These are phyloP conservation scores for Colletotrichum sansevieriae DNA, from an alignment of 2,329 filamentous ascomycete genomes.

Conservation along the genomic window DNA sequence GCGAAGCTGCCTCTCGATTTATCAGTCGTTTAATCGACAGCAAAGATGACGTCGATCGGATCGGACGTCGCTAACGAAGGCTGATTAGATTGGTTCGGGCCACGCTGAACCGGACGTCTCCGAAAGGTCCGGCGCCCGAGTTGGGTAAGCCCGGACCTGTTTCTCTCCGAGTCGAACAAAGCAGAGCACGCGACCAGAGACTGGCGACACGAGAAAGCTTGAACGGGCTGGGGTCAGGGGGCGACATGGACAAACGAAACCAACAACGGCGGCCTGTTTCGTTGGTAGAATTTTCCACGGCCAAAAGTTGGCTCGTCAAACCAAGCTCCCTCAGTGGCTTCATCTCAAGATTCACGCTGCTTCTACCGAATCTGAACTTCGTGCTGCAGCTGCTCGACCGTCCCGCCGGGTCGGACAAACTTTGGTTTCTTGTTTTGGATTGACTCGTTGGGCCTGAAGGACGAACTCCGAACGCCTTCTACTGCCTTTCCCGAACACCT, in stretches of 20 bases:
- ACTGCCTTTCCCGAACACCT: neutral
- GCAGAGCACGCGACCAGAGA: too few species aligned
- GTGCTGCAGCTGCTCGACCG: slow-evolving; percentile 11
- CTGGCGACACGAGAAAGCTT: too few species aligned
- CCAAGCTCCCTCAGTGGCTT: neutral
- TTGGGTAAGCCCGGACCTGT: slow-evolving; percentile 3
- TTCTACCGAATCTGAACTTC: slow-evolving; percentile 20
- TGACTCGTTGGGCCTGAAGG: neutral
- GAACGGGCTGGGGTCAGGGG: too few species aligned
- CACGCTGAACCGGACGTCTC: slow-evolving; percentile 4
- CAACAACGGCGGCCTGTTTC: too few species aligned
- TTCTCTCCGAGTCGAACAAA: too few species aligned
- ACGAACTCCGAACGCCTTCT: neutral
- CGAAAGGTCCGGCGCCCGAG: slow-evolving; percentile 1
- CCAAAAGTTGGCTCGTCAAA: too few species aligned
- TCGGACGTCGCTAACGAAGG: slow-evolving; percentile 10
- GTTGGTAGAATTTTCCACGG: too few species aligned
- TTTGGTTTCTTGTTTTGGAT: neutral
- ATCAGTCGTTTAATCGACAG: neutral
- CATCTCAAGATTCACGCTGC: slow-evolving; percentile 3
- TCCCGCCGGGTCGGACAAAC: slow-evolving; percentile 2
- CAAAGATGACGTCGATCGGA: neutral
- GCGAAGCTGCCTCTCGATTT: neutral
- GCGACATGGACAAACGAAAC: too few species aligned
- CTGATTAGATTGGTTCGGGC: neutral